Percentiles rank a stretch among this genome's conserved stretches.
phyloP scores from a whole-genome alignment of 2,329 filamentous ascomycete genomes.

The Thielaviopsis punctulata region DNA sequence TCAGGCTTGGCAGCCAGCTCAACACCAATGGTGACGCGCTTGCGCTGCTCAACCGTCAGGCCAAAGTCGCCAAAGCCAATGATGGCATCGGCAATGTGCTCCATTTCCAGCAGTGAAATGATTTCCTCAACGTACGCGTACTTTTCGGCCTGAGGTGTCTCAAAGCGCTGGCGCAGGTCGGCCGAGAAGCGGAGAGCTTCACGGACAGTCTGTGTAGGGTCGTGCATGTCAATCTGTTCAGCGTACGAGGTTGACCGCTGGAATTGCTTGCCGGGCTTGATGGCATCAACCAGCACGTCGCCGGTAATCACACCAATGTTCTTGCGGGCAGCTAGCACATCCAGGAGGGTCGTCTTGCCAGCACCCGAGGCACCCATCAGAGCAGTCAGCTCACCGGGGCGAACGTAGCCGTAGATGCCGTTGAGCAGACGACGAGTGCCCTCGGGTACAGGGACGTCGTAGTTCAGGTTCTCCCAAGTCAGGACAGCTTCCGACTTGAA shows the following conservation, averaged over 20 bases:
- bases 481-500: conserved; percentile 50
- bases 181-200: conserved; percentile 48
- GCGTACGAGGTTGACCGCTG: conserved; percentile 45
- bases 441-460: conserved; percentile 46
- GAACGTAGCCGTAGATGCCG: conserved; percentile 49
- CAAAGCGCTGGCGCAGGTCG: conserved; percentile 38
- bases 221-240: conserved; percentile 45
- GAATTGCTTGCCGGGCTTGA: conserved; percentile 40
- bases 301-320: conserved; percentile 43
- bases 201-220: conserved; percentile 43
- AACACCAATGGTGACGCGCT: conserved; percentile 79
- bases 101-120: conserved; percentile 40
- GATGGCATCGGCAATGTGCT: conserved; percentile 39
- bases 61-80: conserved; percentile 49
- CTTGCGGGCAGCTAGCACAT: conserved; percentile 49
- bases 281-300: conserved; percentile 39
- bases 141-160: conserved; percentile 36
- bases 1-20: conserved; percentile 73
- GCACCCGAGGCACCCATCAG: conserved; percentile 75
- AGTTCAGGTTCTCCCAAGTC: conserved; percentile 76
- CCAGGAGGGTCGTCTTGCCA: conserved; percentile 71
- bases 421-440: conserved; percentile 39
- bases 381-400: conserved; percentile 60
- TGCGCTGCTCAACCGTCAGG: conserved; percentile 46
- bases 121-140: conserved; percentile 45